Base-by-base conservation (phyloP, 2,329 filamentous ascomycete genomes). In the Botrytis medusae region DNA sequence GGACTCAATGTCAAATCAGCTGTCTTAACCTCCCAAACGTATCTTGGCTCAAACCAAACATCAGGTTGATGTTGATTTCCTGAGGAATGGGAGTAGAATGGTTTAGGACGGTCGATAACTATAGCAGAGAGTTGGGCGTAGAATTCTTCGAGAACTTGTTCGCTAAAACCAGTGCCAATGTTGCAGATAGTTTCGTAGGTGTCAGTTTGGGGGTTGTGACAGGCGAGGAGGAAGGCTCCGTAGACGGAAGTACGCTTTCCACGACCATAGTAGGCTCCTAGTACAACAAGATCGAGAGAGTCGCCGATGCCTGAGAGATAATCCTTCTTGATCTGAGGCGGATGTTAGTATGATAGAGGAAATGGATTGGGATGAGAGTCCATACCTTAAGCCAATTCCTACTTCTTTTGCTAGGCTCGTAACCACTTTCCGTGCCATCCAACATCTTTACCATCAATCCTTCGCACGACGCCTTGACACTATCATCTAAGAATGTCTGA, bases 361-460 rank as follows among this genome's bases (percentile, higher is more conserved):
- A 59, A 59, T 16, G 34, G 16, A 32, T 20, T 60, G 20, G 63
- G 29, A 48, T 70, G 59, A 51, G 46, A n/a, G 42, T 20, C 76
- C 81, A 79, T 86, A 93, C 92, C 87, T 99, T 99, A 77, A 99
- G 92, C 96, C 96, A 99, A 81, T 99, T 99, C 74, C 96, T 93
- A 83, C 93, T 97, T 76, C 96, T 92, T 82, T 97, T 97, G 79
- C 93, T 97, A 32, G 96, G 96, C 83, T 98, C 95, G 81, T 99
- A 99, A 78, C 93, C 93, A 78, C 93, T 97, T 83, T 98, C 95
- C 10, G 89, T 86, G 0, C 95, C 96, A 81, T 98, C 95, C 74
- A 99, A 84, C 96, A 99, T 99, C 86, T 99, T 99, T 22, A 99
- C 96, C 96, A 99, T 99, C 71, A 99, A 86, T 18, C 96, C 96